Base-by-base conservation (phyloP, 2,329 filamentous ascomycete species). In the Escovopsis sp. region DNA sequence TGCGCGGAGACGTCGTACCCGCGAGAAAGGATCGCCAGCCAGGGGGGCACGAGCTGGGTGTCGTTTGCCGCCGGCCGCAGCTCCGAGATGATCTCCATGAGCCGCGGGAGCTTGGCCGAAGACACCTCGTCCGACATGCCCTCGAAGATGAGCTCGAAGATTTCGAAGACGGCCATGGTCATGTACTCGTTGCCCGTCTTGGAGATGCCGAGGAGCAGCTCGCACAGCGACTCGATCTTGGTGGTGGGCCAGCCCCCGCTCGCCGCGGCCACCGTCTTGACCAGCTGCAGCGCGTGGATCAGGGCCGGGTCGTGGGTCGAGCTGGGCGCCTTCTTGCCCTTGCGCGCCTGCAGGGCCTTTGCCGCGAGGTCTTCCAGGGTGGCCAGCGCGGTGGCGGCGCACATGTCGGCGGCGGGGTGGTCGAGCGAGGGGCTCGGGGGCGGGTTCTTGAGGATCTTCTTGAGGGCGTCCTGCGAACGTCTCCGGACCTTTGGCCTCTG, bases 131-230 rank as follows among this genome's bases (percentile, higher is more conserved):
- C 82, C 13, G 79, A 75, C 81, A 98, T 88, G 7, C 87, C 83
- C 52, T 83, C 81, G 50, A 98, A 96, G 36, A 96, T 94, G 59
- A 94, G 82, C 60, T 98, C 91, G 53, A 98, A 98, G 4, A 96
- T 89, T 50, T 95, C 89, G 53, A 98, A 95, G 0, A 88, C 84
- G 10, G 85, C 82, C 81, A 96, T 93, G 29, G 88, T 94, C 68
- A 98, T 80, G 59, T 89, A 94, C 58, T 96, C 88, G 58, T 93
- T 95, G 59, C 79, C 91, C 8, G 84, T 88, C 55, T 81, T 81
- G 27, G 89, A 89, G 47, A 96, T 94, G 50, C 79, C 79, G 50
- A 98, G 75, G 44, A 98, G 66, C 41, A 94, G 66, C 60, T 96
- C 88, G 60, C 88, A 95, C 30, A 98, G 67, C 2, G 81, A 71